Evolutionary conservation across 2,329 filamentous ascomycete species (phyloP), one percentile per base, ranked within the genome.

Genomic region (Fusarium cyanostomum): DNA sequence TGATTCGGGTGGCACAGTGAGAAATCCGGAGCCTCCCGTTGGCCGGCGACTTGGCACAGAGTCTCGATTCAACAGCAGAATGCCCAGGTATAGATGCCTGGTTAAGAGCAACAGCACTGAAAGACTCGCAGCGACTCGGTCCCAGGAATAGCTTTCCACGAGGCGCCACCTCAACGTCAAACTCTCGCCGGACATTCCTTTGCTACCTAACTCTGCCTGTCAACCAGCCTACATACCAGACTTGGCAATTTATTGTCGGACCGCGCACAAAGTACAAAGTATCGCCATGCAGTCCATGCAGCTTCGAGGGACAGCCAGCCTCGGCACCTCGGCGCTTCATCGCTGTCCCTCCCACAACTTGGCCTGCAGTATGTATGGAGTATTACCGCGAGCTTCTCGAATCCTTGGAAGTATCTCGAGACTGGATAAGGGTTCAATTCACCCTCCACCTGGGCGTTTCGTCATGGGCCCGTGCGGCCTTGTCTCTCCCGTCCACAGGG

Each of bases 381-480:
- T 41, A 27, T 45, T 26, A 33, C 24, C 28, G 28, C 18, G 33
- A 35, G 31, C 49, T 64, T 65, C 62, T 64, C 52, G 62, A 65
- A 65, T 50, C 27, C 37, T 52, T 64, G 35, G 39, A 65, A 65
- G 56, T 31, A n/a, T 52, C 30, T 64, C 37, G 26, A 28, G 43
- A 54, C 48, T 55, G 27, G 38, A 55, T 26, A 39, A 58, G 38
- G 39, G 39, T 50, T 44, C 46, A 27, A 27, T 53, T 44, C 46
- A 54, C 21, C 26, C 62, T 48, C 62, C 43, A 62, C 56, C 42
- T 35, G 8, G n/a, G 24, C 24, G 38, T 37, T 52, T 45, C 56
- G 62, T 43, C 31, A 27, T 16, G 13, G 51, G 61, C 50, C 60
- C 57, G 44, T 64, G 60, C 60, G 37, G 35, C 26, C 39, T 52